phyloP scores from a whole-genome alignment of 352 stramenopile genomes.

The Porosira glacialis region DNA sequence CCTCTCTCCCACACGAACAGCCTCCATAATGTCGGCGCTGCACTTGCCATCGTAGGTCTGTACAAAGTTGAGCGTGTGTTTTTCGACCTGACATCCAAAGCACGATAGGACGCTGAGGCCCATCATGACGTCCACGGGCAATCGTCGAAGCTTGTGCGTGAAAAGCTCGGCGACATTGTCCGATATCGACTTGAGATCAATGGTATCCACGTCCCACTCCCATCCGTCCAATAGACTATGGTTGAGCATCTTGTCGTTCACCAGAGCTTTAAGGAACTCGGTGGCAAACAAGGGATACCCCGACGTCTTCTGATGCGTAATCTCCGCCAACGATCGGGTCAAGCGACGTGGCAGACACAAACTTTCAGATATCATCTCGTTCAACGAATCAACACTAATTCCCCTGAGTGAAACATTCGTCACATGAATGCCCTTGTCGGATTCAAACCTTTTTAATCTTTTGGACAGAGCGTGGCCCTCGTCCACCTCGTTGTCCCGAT shows the following conservation, averaged over 20 bases:
- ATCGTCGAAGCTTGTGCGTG: slow-evolving; percentile 7
- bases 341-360: slow-evolving; percentile 15
- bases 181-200: slow-evolving; percentile 13
- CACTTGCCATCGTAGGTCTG: slow-evolving; percentile 2
- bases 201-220: slow-evolving; percentile 37
- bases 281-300: slow-evolving; percentile 31
- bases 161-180: slow-evolving; percentile 36
- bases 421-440: background rate
- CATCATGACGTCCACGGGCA: slow-evolving; percentile 10
- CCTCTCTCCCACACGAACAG: slow-evolving; percentile 5
- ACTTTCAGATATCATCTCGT: slow-evolving; percentile 18
- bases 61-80: slow-evolving; percentile 6
- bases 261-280: slow-evolving; percentile 21
- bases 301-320: slow-evolving; percentile 18
- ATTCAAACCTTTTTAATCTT: slow-evolving; percentile 5
- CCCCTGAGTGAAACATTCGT: slow-evolving; percentile 16
- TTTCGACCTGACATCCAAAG: slow-evolving; percentile 14
- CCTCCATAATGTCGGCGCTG: slow-evolving; percentile 8
- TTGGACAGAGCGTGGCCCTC: background rate
- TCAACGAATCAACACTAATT: slow-evolving; percentile 8
- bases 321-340: slow-evolving; percentile 7
- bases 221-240: slow-evolving; percentile 11
- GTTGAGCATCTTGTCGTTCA: slow-evolving; percentile 13
- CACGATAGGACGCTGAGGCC: slow-evolving; percentile 19
- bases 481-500: slow-evolving; percentile 15